Evolutionary conservation across 2,329 filamentous ascomycete genomes (phyloP).

Genomic region (Stromatinia cepivora): DNA sequence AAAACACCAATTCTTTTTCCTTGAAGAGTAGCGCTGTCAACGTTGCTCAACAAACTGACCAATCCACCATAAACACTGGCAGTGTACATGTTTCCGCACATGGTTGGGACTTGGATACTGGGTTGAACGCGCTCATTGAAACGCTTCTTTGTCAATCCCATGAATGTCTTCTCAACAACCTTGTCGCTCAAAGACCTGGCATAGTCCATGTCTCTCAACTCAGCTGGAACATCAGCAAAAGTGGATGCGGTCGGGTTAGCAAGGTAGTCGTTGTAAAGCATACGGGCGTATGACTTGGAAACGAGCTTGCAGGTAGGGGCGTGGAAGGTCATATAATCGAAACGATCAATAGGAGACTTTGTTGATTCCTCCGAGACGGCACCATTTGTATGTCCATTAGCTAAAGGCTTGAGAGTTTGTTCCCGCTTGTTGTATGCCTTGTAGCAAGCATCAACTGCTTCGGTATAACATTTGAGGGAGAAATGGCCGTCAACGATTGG

Average conservation of each 20-base stretch:
- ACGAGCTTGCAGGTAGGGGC: conserved; percentile 86
- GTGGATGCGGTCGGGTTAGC: conserved; percentile 63
- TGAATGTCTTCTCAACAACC: conserved; percentile 82
- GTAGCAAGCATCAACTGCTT: conserved; percentile 80
- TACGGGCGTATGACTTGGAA: conserved; percentile 78
- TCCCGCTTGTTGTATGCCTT: conserved; percentile 77
- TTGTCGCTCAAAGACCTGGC: conserved; percentile 78
- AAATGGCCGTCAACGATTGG: conserved; percentile 82
- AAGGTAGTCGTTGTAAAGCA: conserved; percentile 85
- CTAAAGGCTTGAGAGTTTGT: conserved; percentile 53
- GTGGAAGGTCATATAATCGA: conserved; percentile 83
- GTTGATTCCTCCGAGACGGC: conserved; percentile 43
- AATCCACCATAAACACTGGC: conserved; percentile 60
- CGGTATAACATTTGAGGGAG: conserved; percentile 78
- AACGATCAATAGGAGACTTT: conserved; percentile 72
- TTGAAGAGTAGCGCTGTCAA: conserved; percentile 56
- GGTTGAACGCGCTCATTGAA: conserved; percentile 77
- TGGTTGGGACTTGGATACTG: conserved; percentile 72
- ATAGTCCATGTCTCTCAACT: conserved; percentile 77
- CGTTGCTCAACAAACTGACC: conserved; percentile 53
- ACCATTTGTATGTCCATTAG: conserved; percentile 55
- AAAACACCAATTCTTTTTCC: conserved; percentile 59
- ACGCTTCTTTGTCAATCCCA: conserved; percentile 79
- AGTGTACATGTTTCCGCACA: conserved; percentile 67
- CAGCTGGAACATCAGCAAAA: conserved; percentile 74